phyloP scores from a whole-genome alignment of 78 protist genomes.

The Polysphondylium violaceum region DNA sequence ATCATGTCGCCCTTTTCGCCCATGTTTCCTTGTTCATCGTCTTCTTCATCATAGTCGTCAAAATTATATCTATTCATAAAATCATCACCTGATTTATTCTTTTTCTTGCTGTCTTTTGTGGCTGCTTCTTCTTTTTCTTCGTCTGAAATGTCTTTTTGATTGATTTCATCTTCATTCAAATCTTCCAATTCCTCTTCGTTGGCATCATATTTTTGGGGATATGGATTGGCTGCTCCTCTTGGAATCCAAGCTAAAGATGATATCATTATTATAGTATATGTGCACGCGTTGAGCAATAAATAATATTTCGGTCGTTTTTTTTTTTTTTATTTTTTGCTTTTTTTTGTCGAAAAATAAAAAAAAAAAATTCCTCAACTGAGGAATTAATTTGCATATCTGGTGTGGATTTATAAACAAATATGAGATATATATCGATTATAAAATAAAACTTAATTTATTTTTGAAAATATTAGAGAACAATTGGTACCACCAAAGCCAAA shows the following conservation, averaged over 20 bases:
- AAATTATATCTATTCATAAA: slow-evolving; percentile 22
- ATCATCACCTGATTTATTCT: slow-evolving; percentile 12
- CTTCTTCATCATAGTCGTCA: slow-evolving; percentile 54
- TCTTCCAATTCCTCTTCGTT: slow-evolving; percentile 31
- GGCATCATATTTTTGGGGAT: slow-evolving; percentile 55
- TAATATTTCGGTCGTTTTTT: not conserved
- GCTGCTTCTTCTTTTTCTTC: slow-evolving; percentile 26
- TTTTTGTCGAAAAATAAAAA: slow-evolving; percentile 5
- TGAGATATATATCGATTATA: too few relatives aligned
- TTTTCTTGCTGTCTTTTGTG: slow-evolving; percentile 4
- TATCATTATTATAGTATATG: slow-evolving; percentile 43
- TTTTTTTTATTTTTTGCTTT: not conserved
- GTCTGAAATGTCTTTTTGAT: slow-evolving; percentile 10
- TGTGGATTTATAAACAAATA: too few relatives aligned
- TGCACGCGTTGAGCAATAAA: not conserved
- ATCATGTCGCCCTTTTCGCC: not conserved
- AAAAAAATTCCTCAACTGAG: not conserved
- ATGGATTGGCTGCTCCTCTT: slow-evolving; percentile 77
- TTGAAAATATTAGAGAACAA: slow-evolving; percentile 80
- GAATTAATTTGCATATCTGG: not conserved
- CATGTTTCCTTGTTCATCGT: slow-evolving; percentile 2
- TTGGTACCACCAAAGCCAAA: slow-evolving; percentile 98
- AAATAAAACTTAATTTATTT: not conserved
- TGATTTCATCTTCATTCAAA: slow-evolving; percentile 19
- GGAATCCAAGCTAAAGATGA: slow-evolving; percentile 79